Evolutionary conservation across 106 monocot genomes (phyloP).

Genomic region (Phalaenopsis equestris): DNA sequence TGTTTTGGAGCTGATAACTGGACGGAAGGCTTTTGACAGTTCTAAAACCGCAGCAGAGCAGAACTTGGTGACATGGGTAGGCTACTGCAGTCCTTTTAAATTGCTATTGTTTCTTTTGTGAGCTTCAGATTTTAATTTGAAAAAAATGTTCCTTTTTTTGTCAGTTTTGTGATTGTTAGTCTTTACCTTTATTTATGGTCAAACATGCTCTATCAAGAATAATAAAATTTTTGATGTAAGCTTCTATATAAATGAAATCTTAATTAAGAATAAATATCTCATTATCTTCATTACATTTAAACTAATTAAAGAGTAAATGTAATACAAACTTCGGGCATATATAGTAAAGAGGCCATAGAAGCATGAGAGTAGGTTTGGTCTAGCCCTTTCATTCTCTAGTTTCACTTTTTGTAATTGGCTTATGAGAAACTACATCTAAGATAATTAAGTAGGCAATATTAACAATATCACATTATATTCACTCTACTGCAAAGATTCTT

Average conservation of each 20-base stretch:
- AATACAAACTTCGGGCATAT: no score
- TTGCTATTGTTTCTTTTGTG: not conserved
- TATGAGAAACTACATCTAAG: no score
- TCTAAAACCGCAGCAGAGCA: slow-evolving; percentile 30
- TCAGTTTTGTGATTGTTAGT: not conserved
- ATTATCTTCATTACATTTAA: not conserved
- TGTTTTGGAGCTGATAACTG: slow-evolving; percentile 56
- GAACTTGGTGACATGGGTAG: slow-evolving; percentile 56
- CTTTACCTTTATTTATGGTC: not conserved
- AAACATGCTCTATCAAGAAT: not conserved
- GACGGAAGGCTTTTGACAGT: slow-evolving; percentile 44
- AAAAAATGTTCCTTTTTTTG: not conserved
- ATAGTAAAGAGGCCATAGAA: no score
- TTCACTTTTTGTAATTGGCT: no score
- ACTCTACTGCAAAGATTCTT: no score
- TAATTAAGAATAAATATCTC: not conserved
- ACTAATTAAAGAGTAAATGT: no score
- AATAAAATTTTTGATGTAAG: no score
- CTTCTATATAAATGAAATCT: no score
- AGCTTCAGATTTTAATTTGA: not conserved
- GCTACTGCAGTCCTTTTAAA: not conserved
- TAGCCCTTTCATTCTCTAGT: no score
- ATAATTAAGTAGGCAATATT: no score
- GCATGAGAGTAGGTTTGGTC: no score
- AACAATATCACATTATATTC: no score